phyloP scores from a whole-genome alignment of 2,329 filamentous ascomycete genomes.

The Aspergillus quadricinctus region DNA sequence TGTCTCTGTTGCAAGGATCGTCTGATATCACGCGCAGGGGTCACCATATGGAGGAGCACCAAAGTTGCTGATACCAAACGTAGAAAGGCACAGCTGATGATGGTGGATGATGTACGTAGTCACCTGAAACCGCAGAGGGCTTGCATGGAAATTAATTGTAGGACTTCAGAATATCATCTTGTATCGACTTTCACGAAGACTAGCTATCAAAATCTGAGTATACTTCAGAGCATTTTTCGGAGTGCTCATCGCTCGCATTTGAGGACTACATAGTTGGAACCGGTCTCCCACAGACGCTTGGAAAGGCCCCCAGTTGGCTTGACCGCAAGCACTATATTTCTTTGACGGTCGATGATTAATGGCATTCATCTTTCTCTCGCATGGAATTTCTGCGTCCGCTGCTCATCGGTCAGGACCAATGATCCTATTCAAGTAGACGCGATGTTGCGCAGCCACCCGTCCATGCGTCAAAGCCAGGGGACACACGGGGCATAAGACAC shows the following conservation, averaged over 20 bases:
- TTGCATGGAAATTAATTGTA: background rate
- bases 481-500: background rate
- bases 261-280: too few species aligned
- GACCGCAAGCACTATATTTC: background rate
- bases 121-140: background rate
- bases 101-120: background rate
- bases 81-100: too few species aligned
- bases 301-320: background rate
- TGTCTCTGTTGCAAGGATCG: background rate
- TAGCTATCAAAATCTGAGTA: too few species aligned
- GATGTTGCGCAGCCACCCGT: background rate
- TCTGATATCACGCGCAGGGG: background rate
- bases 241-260: too few species aligned
- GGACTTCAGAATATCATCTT: too few species aligned
- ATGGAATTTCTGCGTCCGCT: background rate
- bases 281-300: too few species aligned
- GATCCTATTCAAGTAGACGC: background rate
- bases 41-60: too few species aligned
- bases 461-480: background rate
- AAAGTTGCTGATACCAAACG: too few species aligned
- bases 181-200: too few species aligned
- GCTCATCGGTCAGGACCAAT: background rate
- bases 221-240: too few species aligned
- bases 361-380: background rate
- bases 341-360: background rate